A percentile compares a stretch with the other conserved stretches of the same genome.
Conservation (phyloP, 257 asterid species). For the Nicotiana noctiflora region DNA sequence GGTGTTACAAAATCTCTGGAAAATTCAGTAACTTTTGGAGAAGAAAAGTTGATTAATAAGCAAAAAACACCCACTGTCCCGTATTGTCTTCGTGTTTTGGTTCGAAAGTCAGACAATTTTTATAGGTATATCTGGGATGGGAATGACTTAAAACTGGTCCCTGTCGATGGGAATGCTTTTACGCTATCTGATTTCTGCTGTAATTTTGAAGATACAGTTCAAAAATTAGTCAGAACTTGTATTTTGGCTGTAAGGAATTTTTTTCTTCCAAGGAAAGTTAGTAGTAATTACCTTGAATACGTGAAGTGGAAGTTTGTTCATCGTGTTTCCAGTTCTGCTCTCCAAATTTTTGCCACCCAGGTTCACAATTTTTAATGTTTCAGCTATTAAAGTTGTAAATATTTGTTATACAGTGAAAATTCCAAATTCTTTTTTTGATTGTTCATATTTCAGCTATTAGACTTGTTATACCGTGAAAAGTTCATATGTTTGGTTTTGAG, state of each 20-base stretch:
- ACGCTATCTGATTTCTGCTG: conserved; percentile 33
- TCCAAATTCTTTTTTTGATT: too few species aligned
- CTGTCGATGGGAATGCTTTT: conserved; percentile 45
- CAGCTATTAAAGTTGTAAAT: not conserved
- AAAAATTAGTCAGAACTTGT: conserved; percentile 38
- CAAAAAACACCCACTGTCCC: conserved; percentile 14
- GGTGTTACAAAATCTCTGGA: conserved; percentile 27
- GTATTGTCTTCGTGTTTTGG: conserved; percentile 42
- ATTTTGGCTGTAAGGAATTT: conserved; percentile 46
- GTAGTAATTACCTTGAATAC: conserved; percentile 66
- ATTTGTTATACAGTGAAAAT: not conserved
- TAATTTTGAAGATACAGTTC: conserved; percentile 44
- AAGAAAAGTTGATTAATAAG: conserved; percentile 22
- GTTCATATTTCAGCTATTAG: not conserved
- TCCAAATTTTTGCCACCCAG: conserved; percentile 98
- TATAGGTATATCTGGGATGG: conserved; percentile 78
- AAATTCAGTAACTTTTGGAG: conserved; percentile 26
- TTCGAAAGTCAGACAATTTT: conserved; percentile 44
- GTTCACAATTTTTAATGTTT: conserved; percentile 18
- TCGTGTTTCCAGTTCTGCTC: conserved; percentile 87
- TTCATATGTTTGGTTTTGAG: too few species aligned
- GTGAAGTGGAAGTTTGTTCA: conserved; percentile 95
- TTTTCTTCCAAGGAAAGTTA: conserved; percentile 70
- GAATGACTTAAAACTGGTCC: conserved; percentile 39
- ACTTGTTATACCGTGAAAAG: too few species aligned